These are phyloP conservation scores for Pythium pyrilobum DNA, from an alignment of 352 stramenopile genomes.

Conservation along the genomic window DNA sequence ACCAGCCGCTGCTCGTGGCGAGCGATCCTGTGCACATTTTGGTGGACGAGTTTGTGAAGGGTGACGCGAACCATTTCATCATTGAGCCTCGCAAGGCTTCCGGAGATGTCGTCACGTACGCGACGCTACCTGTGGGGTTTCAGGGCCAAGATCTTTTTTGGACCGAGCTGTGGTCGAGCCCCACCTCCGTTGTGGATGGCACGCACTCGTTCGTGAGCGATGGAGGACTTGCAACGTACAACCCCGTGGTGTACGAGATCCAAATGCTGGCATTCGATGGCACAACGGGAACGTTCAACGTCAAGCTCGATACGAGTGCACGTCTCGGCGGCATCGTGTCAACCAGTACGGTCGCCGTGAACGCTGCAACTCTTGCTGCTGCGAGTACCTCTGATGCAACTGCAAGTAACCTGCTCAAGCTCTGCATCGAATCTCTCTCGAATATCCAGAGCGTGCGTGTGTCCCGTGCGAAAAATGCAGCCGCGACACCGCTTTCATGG, in stretches of 20 bases:
- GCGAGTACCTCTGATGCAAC: slow-evolving; percentile 33
- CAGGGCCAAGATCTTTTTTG: slow-evolving; percentile 93
- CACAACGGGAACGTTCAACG: slow-evolving; percentile 48
- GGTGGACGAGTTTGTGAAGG: slow-evolving; percentile 90
- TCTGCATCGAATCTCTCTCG: slow-evolving; percentile 66
- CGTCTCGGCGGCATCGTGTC: slow-evolving; percentile 41
- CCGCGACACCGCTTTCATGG: slow-evolving; percentile 27
- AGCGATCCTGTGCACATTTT: slow-evolving; percentile 39
- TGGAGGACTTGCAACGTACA: slow-evolving; percentile 89
- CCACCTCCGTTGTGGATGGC: slow-evolving; percentile 73
- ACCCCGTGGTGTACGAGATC: slow-evolving; percentile 86
- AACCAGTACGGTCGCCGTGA: slow-evolving; percentile 36
- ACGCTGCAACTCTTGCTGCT: slow-evolving; percentile 35
- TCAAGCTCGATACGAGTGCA: slow-evolving; percentile 67
- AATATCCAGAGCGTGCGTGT: slow-evolving; percentile 87
- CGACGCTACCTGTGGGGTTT: slow-evolving; percentile 68
- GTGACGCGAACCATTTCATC: slow-evolving; percentile 92
- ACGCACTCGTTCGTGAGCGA: slow-evolving; percentile 90
- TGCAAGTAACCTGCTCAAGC: slow-evolving; percentile 74
- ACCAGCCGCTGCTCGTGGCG: slow-evolving; percentile 61
- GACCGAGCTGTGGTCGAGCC: slow-evolving; percentile 91
- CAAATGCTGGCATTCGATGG: slow-evolving; percentile 81
- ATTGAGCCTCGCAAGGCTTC: slow-evolving; percentile 93
- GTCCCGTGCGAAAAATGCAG: slow-evolving; percentile 35
- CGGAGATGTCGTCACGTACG: slow-evolving; percentile 87